Base-by-base conservation (phyloP, 2,329 filamentous ascomycete species). In the Arthrinium phaeospermum region DNA sequence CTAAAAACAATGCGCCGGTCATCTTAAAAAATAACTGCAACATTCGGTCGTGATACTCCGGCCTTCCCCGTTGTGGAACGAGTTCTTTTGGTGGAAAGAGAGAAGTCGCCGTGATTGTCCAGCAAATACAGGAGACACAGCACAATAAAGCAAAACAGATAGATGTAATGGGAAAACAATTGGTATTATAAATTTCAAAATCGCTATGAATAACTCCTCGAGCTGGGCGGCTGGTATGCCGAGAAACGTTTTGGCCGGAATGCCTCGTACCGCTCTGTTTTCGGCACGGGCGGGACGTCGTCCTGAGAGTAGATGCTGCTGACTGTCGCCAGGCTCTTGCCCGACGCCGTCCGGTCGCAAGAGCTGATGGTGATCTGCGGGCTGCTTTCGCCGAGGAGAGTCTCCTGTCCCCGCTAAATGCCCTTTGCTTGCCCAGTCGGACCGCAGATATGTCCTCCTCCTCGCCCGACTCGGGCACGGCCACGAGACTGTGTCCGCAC, bases 401-500 rank as follows among this genome's bases (percentile, higher is more conserved):
- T 68, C 22, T 49, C 49, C 22, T 45, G 30, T 72, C 71, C 22
- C 49, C 67, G 13, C 68, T 72, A 22, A 72, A 5, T 12, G 46
- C 61, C 10, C 69, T 70, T 27, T 22, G 61, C 53, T 45, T 68
- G 19, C 44, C 49, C 47, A 12, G 19, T 13, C 68, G 47, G 4
- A 37, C 46, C 10, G 46, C 46, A 24, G 70, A 57, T 4, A 57
- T 46, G 14, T 27, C 53, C 34, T 72, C 69, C 10, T 77, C 76
- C 44, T 80, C 79, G 19, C 74, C 77, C 12, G 72, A 74, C 73
- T 81, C 79, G 6, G 79, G 78, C 14, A 81, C 78, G 67, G 76
- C 77, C 45, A 78, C 76, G 10, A 81, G 74, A 46, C 78, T 80
- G 45, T 78, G 78, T 30, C 76, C 76, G 67, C 71, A 41, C n/a